phyloP scores from a whole-genome alignment of 768 basidiomycete species.

The Leccinellum luteum region DNA sequence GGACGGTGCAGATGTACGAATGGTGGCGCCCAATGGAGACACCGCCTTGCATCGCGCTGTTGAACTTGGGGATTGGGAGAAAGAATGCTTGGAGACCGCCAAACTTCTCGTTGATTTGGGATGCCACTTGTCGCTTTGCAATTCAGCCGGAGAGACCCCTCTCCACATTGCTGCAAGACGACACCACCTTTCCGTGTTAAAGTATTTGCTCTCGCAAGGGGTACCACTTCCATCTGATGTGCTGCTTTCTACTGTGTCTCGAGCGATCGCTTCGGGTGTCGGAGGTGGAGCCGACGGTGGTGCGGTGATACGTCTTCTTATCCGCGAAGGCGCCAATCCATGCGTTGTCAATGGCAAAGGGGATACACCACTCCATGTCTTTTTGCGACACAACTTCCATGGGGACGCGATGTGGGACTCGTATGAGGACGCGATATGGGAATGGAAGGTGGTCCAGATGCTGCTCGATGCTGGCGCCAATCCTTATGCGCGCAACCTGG shows the following conservation, averaged over 20 bases:
- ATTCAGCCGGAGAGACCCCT: neutral
- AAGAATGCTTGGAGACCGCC: neutral
- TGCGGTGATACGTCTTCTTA: neutral
- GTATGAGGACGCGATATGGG: neutral
- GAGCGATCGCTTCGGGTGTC: fast-evolving
- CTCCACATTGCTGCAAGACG: neutral
- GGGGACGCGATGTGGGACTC: neutral
- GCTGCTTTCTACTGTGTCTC: neutral
- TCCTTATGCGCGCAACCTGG: neutral
- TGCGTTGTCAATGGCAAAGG: neutral
- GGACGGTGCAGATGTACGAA: neutral
- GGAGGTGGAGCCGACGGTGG: too few species aligned
- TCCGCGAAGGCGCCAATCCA: neutral
- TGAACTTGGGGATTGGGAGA: neutral
- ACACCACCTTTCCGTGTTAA: neutral
- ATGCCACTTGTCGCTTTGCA: neutral
- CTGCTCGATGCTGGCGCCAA: neutral
- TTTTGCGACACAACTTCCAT: neutral
- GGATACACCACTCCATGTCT: neutral
- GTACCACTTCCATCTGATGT: neutral
- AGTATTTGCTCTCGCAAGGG: neutral
- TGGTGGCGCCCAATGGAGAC: neutral
- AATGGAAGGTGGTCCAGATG: neutral
- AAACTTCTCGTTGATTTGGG: neutral
- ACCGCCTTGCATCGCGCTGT: neutral